phyloP scores from a whole-genome alignment of 306 rosid species.

The Malus sylvestris region DNA sequence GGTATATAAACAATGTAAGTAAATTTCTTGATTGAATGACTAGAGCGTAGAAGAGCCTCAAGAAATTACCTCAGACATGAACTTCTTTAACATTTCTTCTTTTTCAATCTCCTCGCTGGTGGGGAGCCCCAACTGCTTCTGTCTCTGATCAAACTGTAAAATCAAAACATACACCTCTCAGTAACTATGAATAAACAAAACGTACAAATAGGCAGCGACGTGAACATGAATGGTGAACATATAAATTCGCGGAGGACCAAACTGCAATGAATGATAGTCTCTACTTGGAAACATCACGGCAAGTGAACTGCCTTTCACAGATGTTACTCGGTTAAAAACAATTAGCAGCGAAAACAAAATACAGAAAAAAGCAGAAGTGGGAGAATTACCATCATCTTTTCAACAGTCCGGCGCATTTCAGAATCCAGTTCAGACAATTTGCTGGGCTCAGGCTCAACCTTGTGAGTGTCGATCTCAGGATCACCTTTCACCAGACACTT shows the following conservation, averaged over 20 bases:
- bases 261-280: not conserved
- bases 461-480: slow-evolving; percentile 84
- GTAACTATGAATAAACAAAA: not conserved
- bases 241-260: not conserved
- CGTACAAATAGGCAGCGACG: not conserved
- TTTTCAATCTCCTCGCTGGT: slow-evolving; percentile 82
- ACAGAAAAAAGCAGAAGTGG: not conserved
- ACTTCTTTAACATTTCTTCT: slow-evolving; percentile 74
- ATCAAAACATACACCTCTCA: not conserved
- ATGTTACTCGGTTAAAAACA: not conserved
- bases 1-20: not conserved
- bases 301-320: not conserved
- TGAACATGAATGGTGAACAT: not conserved
- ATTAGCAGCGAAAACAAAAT: not conserved
- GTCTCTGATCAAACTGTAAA: slow-evolving; percentile 86
- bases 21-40: not conserved
- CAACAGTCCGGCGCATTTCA: slow-evolving; percentile 81
- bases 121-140: slow-evolving; percentile 83
- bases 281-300: not conserved
- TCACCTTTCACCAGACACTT: slow-evolving; percentile 80
- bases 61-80: slow-evolving; percentile 63
- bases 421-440: slow-evolving; percentile 82
- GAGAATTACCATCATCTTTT: slow-evolving; percentile 80
- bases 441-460: slow-evolving; percentile 89
- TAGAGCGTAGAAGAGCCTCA: not conserved